These are phyloP conservation scores for Mrakia blollopis DNA, from an alignment of 768 basidiomycete genomes.

Conservation along the genomic window DNA sequence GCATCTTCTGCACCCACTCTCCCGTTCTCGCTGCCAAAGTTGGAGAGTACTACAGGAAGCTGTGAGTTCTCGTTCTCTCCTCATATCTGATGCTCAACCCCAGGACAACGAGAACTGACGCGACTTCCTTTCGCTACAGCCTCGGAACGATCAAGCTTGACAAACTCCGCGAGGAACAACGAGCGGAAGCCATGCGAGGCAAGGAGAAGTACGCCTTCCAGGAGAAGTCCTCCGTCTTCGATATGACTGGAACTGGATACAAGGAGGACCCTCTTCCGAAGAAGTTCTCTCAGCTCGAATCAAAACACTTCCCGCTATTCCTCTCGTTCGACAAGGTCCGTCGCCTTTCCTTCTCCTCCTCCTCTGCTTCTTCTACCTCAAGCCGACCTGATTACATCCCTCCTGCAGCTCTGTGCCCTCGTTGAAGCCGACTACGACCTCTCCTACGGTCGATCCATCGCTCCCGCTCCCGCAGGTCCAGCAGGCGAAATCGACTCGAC, in stretches of 20 bases:
- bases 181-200: not conserved
- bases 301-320: not conserved
- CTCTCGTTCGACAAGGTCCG: not conserved
- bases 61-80: not conserved
- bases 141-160: not conserved
- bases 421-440: conserved; percentile 31
- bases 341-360: not conserved
- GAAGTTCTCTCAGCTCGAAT: not conserved
- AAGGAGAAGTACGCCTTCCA: not conserved
- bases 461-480: too few species aligned
- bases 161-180: not conserved
- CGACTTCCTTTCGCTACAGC: not conserved
- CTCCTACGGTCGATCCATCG: not conserved
- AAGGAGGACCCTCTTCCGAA: not conserved
- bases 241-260: not conserved
- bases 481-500: too few species aligned
- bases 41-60: conserved; percentile 28
- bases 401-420: conserved; percentile 15
- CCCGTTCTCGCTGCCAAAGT: conserved; percentile 23
- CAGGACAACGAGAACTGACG: too few species aligned
- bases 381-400: conserved; percentile 25
- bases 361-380: not conserved
- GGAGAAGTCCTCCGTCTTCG: not conserved
- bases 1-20: conserved; percentile 1
- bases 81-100: too few species aligned